phyloP scores from a whole-genome alignment of 441 rosid genomes.

The Capsella rubella region DNA sequence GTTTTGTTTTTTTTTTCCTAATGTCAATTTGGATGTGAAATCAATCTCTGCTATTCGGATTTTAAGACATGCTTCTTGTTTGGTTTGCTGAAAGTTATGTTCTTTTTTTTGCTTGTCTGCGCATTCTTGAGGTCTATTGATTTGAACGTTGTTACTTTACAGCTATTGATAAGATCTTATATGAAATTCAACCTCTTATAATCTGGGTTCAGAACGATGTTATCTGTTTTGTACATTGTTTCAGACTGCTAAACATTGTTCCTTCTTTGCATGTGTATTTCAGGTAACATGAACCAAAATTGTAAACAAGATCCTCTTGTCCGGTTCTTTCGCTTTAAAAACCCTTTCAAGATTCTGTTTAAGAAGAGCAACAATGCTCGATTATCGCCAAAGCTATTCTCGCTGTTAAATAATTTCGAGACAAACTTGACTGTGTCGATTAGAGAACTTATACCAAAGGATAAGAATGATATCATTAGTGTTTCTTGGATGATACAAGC shows the following conservation, averaged over 20 bases:
- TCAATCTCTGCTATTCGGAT: neutral
- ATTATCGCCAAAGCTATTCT: conserved; percentile 53
- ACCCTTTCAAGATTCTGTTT: conserved; percentile 72
- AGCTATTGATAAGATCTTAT: neutral
- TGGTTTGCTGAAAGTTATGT: neutral
- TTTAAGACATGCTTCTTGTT: neutral
- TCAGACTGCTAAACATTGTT: conserved; percentile 4
- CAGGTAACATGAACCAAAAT: conserved; percentile 66
- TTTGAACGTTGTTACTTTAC: neutral
- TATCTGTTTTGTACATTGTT: neutral
- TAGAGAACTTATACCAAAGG: conserved; percentile 64
- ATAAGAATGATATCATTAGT: conserved; percentile 57
- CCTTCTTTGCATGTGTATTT: conserved; percentile 19
- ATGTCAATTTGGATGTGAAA: neutral
- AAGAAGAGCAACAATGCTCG: conserved; percentile 56
- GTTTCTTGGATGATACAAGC: conserved; percentile 84
- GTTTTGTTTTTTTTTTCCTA: neutral
- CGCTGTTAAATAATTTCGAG: conserved; percentile 68
- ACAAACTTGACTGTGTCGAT: conserved; percentile 62
- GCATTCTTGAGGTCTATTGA: neutral
- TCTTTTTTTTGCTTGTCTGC: neutral
- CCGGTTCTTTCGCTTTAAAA: conserved; percentile 61
- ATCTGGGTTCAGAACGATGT: neutral
- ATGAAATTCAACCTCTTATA: neutral
- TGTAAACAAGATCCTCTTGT: conserved; percentile 64